Percentiles rank a stretch among this genome's conserved stretches.
Conservation (phyloP, 1,284 basidiomycete genomes). For the Meripilus lineatus region DNA sequence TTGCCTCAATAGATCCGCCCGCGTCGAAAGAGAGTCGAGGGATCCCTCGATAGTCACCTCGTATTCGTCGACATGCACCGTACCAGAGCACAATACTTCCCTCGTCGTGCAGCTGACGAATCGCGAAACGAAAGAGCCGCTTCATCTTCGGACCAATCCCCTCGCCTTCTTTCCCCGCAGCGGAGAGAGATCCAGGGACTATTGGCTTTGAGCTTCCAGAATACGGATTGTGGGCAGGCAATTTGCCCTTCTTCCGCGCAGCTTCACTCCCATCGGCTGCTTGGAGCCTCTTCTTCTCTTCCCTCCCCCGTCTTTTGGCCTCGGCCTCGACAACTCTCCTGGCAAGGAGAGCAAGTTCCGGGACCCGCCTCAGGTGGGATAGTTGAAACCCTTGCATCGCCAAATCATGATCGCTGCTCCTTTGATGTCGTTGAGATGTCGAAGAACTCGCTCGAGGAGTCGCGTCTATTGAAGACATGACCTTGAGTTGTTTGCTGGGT, state of each 20-base stretch:
- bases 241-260: neutral
- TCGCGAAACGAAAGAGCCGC: slow-evolving; percentile 55
- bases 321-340: slow-evolving; percentile 56
- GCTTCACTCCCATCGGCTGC: slow-evolving; percentile 4
- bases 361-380: slow-evolving; percentile 69
- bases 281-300: slow-evolving; percentile 28
- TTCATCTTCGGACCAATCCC: slow-evolving; percentile 42
- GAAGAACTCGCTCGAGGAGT: neutral
- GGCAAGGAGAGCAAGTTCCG: slow-evolving; percentile 60
- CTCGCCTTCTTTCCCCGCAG: slow-evolving; percentile 11
- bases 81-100: slow-evolving; percentile 67
- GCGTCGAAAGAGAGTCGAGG: neutral
- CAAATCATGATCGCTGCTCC: neutral
- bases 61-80: slow-evolving; percentile 37
- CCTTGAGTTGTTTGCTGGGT: slow-evolving; percentile 3
- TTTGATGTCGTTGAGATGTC: neutral
- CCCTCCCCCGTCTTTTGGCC: slow-evolving; percentile 41
- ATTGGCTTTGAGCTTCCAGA: neutral
- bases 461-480: neutral
- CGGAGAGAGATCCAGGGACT: no score
- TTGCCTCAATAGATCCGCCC: neutral
- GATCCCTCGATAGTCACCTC: neutral
- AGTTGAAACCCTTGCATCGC: slow-evolving; percentile 53
- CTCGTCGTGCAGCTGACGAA: slow-evolving; percentile 58
- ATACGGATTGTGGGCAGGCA: neutral